Evolutionary conservation across 345 rosid species (phyloP), one percentile per base, ranked within the genome.

Genomic region (Gossypium sturtianum): DNA sequence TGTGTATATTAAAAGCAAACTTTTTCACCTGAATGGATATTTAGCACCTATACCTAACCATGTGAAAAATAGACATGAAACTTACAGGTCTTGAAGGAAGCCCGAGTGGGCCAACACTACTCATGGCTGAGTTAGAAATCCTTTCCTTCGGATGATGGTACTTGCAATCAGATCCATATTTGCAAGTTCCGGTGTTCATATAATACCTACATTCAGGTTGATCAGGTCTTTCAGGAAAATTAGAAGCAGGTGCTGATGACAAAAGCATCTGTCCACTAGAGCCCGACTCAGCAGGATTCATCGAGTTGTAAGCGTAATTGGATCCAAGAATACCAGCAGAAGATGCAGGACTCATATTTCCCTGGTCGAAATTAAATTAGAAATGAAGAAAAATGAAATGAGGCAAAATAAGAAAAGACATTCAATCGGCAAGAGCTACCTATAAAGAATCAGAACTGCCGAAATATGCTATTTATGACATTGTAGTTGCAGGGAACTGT

Each of bases 151-250:
- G 64, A 25, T 59, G 64, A 59, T 59, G 64, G 64, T 59, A 59
- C 64, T 59, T 59, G 64, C 64, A 59, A 59, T 59, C 64, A 59
- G 64, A 59, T 59, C 64, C 64, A 59, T 59, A 59, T 23, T 59
- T 59, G 38, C 64, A 59, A 25, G 38, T 25, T 17, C 64, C 64
- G 13, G 41, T 59, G 64, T 25, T 23, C 64, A 59, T 59, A 59
- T 59, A 59, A 25, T 59, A 59, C 64, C 64, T 23, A 59, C 64
- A 59, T 25, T 59, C 64, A 12, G 64, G 64, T 59, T 59, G 64
- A 25, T 25, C 64, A 23, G 64, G 64, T 59, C 64, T 59, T 59
- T 59, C 64, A 12, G 64, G 64, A 59, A 19, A 25, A 27, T 59
- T 59, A 23, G 64, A 59, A 25, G 64, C 64, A 25, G 64, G 12